These are phyloP conservation scores for Boletus coccyginus DNA, from an alignment of 768 basidiomycete species.

Conservation along the genomic window DNA sequence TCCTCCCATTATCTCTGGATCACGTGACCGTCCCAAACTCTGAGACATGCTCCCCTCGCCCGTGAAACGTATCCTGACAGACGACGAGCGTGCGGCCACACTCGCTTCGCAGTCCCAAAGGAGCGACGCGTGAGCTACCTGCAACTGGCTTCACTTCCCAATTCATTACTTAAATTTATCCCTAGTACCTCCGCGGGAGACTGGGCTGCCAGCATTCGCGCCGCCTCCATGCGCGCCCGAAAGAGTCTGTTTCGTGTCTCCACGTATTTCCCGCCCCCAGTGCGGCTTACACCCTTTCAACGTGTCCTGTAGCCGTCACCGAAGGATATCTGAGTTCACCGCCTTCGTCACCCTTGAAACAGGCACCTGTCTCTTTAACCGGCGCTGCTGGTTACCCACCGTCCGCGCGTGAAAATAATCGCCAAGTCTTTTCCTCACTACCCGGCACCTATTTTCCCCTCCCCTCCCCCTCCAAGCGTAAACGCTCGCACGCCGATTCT, in stretches of 20 bases:
- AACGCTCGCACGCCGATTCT: slow-evolving; percentile 22
- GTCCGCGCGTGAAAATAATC: slow-evolving; percentile 56
- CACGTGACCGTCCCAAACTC: slow-evolving; percentile 4
- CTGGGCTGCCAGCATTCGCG: slow-evolving; percentile 51
- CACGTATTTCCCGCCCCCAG: slow-evolving; percentile 18
- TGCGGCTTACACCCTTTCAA: slow-evolving; percentile 29
- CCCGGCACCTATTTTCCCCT: slow-evolving; percentile 33
- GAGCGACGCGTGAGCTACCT: slow-evolving; percentile 23
- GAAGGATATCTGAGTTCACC: slow-evolving; percentile 58
- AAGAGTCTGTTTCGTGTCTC: slow-evolving; percentile 47
- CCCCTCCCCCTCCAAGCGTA: slow-evolving; percentile 38
- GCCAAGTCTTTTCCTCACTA: slow-evolving; percentile 41
- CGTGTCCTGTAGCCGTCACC: slow-evolving; percentile 46
- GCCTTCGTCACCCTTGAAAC: slow-evolving; percentile 31
- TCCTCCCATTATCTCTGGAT: neutral
- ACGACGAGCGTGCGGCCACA: slow-evolving; percentile 27
- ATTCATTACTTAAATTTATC: slow-evolving; percentile 9
- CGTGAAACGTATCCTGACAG: slow-evolving; percentile 37
- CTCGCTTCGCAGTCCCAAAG: slow-evolving; percentile 22
- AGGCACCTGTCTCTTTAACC: slow-evolving; percentile 21
- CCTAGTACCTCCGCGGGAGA: slow-evolving; percentile 45
- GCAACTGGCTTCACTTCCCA: slow-evolving; percentile 6
- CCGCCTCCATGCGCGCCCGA: slow-evolving; percentile 55
- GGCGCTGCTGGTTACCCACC: slow-evolving; percentile 40
- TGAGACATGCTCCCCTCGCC: slow-evolving; percentile 19